Evolutionary conservation across 2,329 filamentous ascomycete species (phyloP).

Genomic region (Leptodontidium sp.): DNA sequence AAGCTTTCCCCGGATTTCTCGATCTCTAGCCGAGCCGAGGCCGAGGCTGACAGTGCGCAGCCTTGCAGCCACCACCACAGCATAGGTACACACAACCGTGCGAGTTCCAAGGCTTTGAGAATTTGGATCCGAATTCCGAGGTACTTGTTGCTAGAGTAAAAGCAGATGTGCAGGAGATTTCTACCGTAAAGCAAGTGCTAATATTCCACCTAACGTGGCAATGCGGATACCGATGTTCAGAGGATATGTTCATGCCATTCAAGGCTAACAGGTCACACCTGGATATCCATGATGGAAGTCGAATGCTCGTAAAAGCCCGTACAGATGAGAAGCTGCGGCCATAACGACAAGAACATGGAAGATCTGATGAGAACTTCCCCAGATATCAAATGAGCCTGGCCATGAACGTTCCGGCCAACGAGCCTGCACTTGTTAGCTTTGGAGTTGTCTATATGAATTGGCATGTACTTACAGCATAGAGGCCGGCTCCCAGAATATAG

Average conservation of each 20-base stretch:
- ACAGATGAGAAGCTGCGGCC: constrained; percentile 83
- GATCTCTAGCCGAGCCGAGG: constrained; percentile 13
- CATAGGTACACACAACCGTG: background rate
- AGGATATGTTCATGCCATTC: too few species aligned
- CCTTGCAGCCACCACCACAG: background rate
- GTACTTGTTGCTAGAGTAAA: too few species aligned
- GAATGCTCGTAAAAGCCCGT: constrained; percentile 83
- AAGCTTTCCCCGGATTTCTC: constrained; percentile 16
- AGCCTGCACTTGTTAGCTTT: constrained; percentile 54
- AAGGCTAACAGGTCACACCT: constrained; percentile 40
- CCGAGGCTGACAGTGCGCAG: constrained; percentile 10
- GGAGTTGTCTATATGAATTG: background rate
- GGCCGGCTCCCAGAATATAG: constrained; percentile 84
- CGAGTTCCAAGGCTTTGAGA: background rate
- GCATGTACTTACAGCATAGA: constrained; percentile 76
- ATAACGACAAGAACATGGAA: constrained; percentile 91
- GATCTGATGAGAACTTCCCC: constrained; percentile 94
- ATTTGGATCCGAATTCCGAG: background rate
- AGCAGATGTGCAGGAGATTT: too few species aligned
- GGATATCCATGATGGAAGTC: constrained; percentile 76
- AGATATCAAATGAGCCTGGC: constrained; percentile 86
- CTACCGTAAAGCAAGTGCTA: too few species aligned
- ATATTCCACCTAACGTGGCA: too few species aligned
- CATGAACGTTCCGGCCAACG: constrained; percentile 83
- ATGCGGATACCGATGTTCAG: too few species aligned